Evolutionary conservation across 2,329 filamentous ascomycete species (phyloP).

Genomic region (Stachybotrys chartarum): DNA sequence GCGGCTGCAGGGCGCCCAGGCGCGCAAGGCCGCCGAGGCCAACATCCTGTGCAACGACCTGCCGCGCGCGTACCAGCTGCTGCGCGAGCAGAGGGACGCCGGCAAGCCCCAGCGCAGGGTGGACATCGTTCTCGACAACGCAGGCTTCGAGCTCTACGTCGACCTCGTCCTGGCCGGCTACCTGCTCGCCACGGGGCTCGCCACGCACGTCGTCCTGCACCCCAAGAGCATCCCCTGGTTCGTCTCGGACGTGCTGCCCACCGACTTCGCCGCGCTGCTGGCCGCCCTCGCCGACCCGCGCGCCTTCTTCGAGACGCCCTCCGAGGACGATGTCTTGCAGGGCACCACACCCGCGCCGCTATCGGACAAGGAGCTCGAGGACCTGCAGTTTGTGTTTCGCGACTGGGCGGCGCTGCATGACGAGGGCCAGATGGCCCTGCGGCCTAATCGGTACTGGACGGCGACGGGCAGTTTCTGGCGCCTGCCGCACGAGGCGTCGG

Average conservation of each 20-base stretch:
- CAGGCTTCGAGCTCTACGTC: slow-evolving; percentile 94
- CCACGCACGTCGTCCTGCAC: slow-evolving; percentile 80
- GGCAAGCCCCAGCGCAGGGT: slow-evolving; percentile 66
- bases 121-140: slow-evolving; percentile 94
- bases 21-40: slow-evolving; percentile 78
- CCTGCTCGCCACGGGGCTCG: slow-evolving; percentile 74
- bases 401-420: slow-evolving; percentile 75
- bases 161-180: slow-evolving; percentile 90
- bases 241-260: slow-evolving; percentile 86
- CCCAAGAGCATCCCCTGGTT: slow-evolving; percentile 98
- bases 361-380: slow-evolving; percentile 56
- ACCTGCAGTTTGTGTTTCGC: slow-evolving; percentile 70
- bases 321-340: slow-evolving; percentile 56
- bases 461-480: slow-evolving; percentile 83
- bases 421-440: slow-evolving; percentile 75
- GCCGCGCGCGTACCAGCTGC: slow-evolving; percentile 58
- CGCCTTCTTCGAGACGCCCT: slow-evolving; percentile 68
- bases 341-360: slow-evolving; percentile 47
- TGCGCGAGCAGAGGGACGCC: slow-evolving; percentile 57
- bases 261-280: slow-evolving; percentile 78
- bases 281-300: slow-evolving; percentile 71
- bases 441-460: slow-evolving; percentile 90
- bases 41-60: slow-evolving; percentile 92
- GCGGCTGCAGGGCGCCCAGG: slow-evolving; percentile 84
- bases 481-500: slow-evolving; percentile 60